A percentile compares a stretch with the other conserved stretches of the same genome.
Conservation (phyloP, 768 basidiomycete genomes). For the Pholiota microspora region DNA sequence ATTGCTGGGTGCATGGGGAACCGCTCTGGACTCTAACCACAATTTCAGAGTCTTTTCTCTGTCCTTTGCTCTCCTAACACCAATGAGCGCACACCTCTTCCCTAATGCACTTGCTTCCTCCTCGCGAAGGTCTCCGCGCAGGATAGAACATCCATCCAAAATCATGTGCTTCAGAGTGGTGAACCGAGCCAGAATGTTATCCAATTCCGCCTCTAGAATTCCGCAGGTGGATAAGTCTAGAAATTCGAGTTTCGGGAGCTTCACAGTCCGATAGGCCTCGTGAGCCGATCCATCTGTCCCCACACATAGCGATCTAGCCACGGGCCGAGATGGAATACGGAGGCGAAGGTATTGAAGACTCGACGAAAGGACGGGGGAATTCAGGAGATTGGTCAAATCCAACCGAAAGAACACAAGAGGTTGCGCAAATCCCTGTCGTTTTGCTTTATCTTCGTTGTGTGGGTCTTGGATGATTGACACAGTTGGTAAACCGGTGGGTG, state of each 20-base stretch:
- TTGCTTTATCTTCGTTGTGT: slow-evolving; percentile 35
- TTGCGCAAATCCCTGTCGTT: slow-evolving; percentile 61
- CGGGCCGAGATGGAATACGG: slow-evolving; percentile 67
- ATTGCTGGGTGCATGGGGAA: slow-evolving; percentile 6
- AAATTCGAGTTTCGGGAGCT: slow-evolving; percentile 49
- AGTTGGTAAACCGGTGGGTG: slow-evolving; percentile 35
- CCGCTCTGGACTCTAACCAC: slow-evolving; percentile 41
- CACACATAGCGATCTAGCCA: slow-evolving; percentile 40
- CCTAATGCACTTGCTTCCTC: slow-evolving; percentile 65
- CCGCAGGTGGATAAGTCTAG: slow-evolving; percentile 78
- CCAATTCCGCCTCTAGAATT: slow-evolving; percentile 52
- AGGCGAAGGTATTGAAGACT: slow-evolving; percentile 59
- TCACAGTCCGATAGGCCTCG: background rate
- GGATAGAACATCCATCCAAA: slow-evolving; percentile 62
- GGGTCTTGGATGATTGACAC: slow-evolving; percentile 72
- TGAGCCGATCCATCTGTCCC: slow-evolving; percentile 5
- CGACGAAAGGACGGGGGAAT: slow-evolving; percentile 44
- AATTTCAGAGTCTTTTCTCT: slow-evolving; percentile 60
- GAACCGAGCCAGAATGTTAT: slow-evolving; percentile 51
- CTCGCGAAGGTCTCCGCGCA: slow-evolving; percentile 51
- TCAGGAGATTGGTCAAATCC: slow-evolving; percentile 45
- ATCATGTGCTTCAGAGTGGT: slow-evolving; percentile 59
- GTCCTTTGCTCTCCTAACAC: slow-evolving; percentile 59
- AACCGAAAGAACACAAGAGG: slow-evolving; percentile 85
- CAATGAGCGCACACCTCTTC: slow-evolving; percentile 56